Conservation (phyloP, 257 asterid species). For the Striga asiatica region DNA sequence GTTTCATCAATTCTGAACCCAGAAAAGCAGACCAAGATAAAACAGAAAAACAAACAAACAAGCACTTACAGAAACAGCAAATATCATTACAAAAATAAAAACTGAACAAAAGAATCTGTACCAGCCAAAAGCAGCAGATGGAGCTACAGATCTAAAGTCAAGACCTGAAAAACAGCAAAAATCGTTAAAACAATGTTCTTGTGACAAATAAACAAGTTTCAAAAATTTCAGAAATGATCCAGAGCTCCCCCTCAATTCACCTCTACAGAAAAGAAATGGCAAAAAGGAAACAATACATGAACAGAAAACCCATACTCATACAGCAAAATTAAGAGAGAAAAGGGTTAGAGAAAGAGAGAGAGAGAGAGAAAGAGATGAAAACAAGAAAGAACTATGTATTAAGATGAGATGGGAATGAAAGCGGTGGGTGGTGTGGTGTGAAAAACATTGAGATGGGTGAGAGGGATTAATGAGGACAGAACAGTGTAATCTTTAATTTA, state of each 20-base stretch:
- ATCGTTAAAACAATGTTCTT: constrained; percentile 10
- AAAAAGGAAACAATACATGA: neutral
- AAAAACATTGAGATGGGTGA: constrained; percentile 28
- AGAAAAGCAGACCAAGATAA: neutral
- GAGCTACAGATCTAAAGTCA: constrained; percentile 50
- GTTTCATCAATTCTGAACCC: too few species aligned
- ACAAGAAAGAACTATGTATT: neutral
- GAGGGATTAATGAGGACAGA: constrained; percentile 26
- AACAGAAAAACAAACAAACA: neutral
- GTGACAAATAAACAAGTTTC: neutral
- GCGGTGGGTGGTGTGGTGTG: constrained; percentile 29
- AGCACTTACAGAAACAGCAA: neutral
- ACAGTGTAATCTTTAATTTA: constrained; percentile 31
- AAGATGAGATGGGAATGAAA: constrained; percentile 18
- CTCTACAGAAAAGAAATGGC: neutral
- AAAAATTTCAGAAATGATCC: neutral
- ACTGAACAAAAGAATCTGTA: constrained; percentile 17
- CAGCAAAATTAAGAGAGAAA: too few species aligned
- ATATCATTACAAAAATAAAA: constrained; percentile 6
- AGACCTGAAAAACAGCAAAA: constrained; percentile 37
- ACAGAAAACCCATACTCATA: constrained; percentile 30
- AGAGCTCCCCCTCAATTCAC: neutral
- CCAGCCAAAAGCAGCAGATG: constrained; percentile 44
- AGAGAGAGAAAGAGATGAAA: too few species aligned
- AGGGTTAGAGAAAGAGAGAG: constrained; percentile 13